Base-by-base conservation (phyloP, 306 rosid genomes). In the Aeschynomene evenia region DNA sequence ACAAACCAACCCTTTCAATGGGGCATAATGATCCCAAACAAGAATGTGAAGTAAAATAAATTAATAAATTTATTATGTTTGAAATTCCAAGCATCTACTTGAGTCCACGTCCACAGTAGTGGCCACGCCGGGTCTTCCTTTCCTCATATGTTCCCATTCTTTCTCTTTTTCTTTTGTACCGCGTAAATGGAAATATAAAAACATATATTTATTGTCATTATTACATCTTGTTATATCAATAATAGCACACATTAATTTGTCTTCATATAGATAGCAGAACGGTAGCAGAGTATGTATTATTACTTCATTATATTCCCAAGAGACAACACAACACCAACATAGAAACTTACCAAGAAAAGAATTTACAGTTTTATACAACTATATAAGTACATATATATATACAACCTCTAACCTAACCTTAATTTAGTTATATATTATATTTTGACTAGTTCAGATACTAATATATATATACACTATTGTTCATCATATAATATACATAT, bases 81-180 rank as follows among this genome's bases (percentile, higher is more conserved):
- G 77, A 79, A 83, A 79, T 69, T 70, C 58, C 70, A 11, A 49
- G 39, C 21, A 67, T 36, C 66, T 39, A 21, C 54, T 81, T 3
- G 43, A 77, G 9, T 68, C 28, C 28, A 70, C 40, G 65, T 54
- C 75, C 92, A 81, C 39, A 50, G 97, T n/a, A n/a, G n/a, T n/a
- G n/a, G n/a, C n/a, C n/a, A n/a, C n/a, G 81, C 95, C 15, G 12
- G 74, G 95, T 91, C 96, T 9, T 73, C 61, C 4, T 49, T 82
- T 66, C 31, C 20, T 62, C 34, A 66, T 46, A n/a, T 14, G 9
- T 43, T 76, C 49, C 31, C 73, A 14, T 7, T 60, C 50, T 10
- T 14, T 23, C 9, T 31, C 33, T 11, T 3, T 7, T 43, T 28
- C 23, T 6, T 10, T 14, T 49, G 36, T 73, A 68, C 84, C 87